Evolutionary conservation across 2,329 filamentous ascomycete genomes (phyloP).

Genomic region (Fusarium chlamydosporum): DNA sequence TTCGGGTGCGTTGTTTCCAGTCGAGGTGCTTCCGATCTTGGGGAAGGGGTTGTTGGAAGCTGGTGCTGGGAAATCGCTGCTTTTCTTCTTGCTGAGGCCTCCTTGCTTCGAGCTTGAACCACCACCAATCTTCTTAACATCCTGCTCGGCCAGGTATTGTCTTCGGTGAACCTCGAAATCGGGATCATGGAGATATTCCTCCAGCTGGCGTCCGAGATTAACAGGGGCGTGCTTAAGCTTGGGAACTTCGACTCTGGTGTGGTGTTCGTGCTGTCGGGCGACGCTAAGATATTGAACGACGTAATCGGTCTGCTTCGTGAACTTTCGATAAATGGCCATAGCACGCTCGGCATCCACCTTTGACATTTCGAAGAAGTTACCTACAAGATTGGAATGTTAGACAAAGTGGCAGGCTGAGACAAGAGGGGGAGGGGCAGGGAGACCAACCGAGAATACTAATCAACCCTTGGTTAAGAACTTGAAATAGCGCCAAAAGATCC

Average conservation of each 20-base stretch:
- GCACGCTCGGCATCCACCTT: conserved; percentile 92
- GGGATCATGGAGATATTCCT: conserved; percentile 93
- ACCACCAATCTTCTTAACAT: conserved; percentile 72
- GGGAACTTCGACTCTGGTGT: conserved; percentile 92
- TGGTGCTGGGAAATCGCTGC: conserved; percentile 56
- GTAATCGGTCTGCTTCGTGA: conserved; percentile 90
- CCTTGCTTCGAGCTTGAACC: conserved; percentile 51
- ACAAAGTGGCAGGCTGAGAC: conserved; percentile 25
- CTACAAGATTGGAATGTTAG: conserved; percentile 61
- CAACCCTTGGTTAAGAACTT: conserved; percentile 95
- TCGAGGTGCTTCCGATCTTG: conserved; percentile 49
- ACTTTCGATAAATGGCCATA: conserved; percentile 90
- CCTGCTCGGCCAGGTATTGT: conserved; percentile 91
- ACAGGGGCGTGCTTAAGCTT: conserved; percentile 98
- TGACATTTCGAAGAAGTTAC: conserved; percentile 99
- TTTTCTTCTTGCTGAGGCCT: conserved; percentile 55
- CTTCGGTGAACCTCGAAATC: conserved; percentile 95
- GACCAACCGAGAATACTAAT: conserved; percentile 92
- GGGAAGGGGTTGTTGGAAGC: conserved; percentile 63
- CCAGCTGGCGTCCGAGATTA: conserved; percentile 87
- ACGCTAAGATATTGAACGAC: conserved; percentile 92
- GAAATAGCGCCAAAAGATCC: conserved; percentile 90
- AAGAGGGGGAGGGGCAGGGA: conserved; percentile 17
- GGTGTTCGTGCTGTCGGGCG: conserved; percentile 90
- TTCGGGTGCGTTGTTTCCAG: conserved; percentile 52